Conservation (phyloP, 2,329 filamentous ascomycete species). For the Teratosphaeria epicoccoides region DNA sequence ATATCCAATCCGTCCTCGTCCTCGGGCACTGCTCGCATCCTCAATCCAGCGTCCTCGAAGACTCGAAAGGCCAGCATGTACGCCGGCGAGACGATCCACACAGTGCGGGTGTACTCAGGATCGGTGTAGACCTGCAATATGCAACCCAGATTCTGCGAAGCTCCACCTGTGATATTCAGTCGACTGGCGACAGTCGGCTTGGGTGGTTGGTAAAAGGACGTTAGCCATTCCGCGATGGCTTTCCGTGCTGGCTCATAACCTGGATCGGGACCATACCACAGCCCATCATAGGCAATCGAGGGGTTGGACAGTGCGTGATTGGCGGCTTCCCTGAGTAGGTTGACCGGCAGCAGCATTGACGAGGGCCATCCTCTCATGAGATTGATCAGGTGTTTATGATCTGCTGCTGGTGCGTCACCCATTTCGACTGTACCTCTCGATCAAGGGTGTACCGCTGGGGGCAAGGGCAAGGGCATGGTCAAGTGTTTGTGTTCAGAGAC, state of each 20-base stretch:
- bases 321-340: constrained; percentile 51
- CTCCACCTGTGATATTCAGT: constrained; percentile 75
- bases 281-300: constrained; percentile 48
- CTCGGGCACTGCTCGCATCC: constrained; percentile 61
- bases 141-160: constrained; percentile 70
- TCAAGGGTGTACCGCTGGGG: too few relatives aligned
- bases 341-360: constrained; percentile 53
- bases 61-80: constrained; percentile 82
- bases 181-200: constrained; percentile 41
- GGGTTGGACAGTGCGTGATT: constrained; percentile 51
- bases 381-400: constrained; percentile 41
- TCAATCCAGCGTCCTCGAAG: constrained; percentile 70
- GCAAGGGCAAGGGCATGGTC: too few relatives aligned
- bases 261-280: constrained; percentile 69
- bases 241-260: constrained; percentile 62
- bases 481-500: too few relatives aligned
- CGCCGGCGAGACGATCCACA: constrained; percentile 74
- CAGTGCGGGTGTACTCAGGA: constrained; percentile 57
- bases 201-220: constrained; percentile 45
- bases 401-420: constrained; percentile 1
- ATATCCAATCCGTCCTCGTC: constrained; percentile 69
- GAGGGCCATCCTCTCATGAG: constrained; percentile 60
- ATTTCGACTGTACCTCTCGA: neutral
- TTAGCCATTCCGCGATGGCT: constrained; percentile 61
- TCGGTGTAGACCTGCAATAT: constrained; percentile 73